Percentiles rank a stretch among this genome's conserved stretches.
Conservation (phyloP, 805 yeast genomes). For the Metschnikowia lunata region DNA sequence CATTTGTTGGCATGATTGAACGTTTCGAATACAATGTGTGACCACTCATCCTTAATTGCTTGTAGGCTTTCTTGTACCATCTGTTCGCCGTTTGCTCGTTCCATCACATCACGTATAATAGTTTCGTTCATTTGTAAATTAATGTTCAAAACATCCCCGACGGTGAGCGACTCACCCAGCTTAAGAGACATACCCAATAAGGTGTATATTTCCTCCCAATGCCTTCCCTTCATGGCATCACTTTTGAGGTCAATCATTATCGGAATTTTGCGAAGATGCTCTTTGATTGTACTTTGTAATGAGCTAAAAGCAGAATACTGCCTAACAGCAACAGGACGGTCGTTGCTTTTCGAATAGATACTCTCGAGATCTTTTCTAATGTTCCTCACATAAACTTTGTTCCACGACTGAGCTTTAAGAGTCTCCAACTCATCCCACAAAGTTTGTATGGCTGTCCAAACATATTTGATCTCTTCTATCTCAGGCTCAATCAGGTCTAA, state of each 20-base stretch:
- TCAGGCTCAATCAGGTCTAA: slow-evolving; percentile 42
- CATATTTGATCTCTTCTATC: slow-evolving; percentile 49
- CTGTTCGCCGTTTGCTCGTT: slow-evolving; percentile 70
- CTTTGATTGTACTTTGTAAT: slow-evolving; percentile 45
- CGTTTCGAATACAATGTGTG: slow-evolving; percentile 43
- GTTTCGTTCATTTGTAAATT: slow-evolving; percentile 44
- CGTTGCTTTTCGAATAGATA: slow-evolving; percentile 41
- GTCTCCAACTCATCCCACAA: slow-evolving; percentile 46
- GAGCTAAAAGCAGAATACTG: slow-evolving; percentile 67
- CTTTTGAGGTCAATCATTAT: slow-evolving; percentile 47
- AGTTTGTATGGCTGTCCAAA: slow-evolving; percentile 59
- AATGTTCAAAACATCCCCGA: slow-evolving; percentile 62
- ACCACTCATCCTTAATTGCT: slow-evolving; percentile 56
- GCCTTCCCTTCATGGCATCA: slow-evolving; percentile 57
- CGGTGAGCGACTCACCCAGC: slow-evolving; percentile 27
- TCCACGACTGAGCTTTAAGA: slow-evolving; percentile 47
- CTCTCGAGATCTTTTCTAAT: slow-evolving; percentile 49
- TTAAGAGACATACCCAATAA: slow-evolving; percentile 24
- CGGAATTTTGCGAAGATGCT: slow-evolving; percentile 34
- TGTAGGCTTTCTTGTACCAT: slow-evolving; percentile 55
- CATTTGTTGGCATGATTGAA: slow-evolving; percentile 50
- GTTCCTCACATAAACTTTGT: slow-evolving; percentile 38
- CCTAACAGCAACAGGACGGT: slow-evolving; percentile 54
- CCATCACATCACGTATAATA: slow-evolving; percentile 45
- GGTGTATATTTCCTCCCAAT: slow-evolving; percentile 53